Percentiles rank a stretch among this genome's conserved stretches.
Evolutionary conservation across 495 filamentous ascomycete genomes (phyloP).

Genomic region (Aspergillus sparsus): DNA sequence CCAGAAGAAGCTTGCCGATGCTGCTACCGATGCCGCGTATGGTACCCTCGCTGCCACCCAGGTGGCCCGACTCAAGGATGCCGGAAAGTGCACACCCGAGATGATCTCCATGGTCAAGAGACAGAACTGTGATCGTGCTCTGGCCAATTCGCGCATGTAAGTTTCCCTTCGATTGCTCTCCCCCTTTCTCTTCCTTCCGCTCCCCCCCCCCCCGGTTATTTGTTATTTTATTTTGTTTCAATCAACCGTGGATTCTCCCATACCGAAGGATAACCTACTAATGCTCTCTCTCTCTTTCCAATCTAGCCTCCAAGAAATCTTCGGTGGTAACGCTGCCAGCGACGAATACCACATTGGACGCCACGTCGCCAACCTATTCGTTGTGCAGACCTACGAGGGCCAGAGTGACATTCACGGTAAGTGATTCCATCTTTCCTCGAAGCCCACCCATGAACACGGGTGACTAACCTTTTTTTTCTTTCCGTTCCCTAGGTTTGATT

Average conservation of each 20-base stretch:
- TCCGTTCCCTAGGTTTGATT: constrained; percentile 55
- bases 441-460: neutral
- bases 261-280: neutral
- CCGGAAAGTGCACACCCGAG: constrained; percentile 82
- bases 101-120: constrained; percentile 99
- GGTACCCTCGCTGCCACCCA: constrained; percentile 84
- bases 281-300: constrained; percentile 15
- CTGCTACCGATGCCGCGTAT: constrained; percentile 85
- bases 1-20: constrained; percentile 96
- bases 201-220: neutral
- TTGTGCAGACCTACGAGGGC: constrained; percentile 97
- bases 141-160: constrained; percentile 74
- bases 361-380: constrained; percentile 95
- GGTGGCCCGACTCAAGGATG: constrained; percentile 90
- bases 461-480: neutral
- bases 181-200: too few species aligned
- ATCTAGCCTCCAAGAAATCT: constrained; percentile 81
- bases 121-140: constrained; percentile 92
- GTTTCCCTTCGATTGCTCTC: constrained; percentile 35
- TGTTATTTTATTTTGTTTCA: too few species aligned
- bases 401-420: constrained; percentile 95
- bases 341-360: constrained; percentile 95
- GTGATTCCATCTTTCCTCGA: constrained; percentile 30
- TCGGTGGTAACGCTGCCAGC: constrained; percentile 94
- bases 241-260: too few species aligned